Percentiles rank a stretch among this genome's conserved stretches.
These are phyloP conservation scores for Aquanectria penicillioides DNA, from an alignment of 2,329 filamentous ascomycete genomes.

Conservation along the genomic window DNA sequence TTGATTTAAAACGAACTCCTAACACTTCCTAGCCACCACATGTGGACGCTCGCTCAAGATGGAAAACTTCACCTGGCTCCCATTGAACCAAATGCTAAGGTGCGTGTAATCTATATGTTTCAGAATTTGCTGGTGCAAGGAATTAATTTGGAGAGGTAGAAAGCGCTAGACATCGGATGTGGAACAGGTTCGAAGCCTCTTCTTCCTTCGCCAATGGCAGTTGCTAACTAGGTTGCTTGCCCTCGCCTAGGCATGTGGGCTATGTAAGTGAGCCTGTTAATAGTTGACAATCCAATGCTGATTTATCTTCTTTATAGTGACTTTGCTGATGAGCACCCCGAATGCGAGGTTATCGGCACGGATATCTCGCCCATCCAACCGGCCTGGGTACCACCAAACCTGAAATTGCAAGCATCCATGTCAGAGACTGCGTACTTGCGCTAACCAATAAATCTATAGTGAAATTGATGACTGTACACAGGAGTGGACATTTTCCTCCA, in stretches of 20 bases:
- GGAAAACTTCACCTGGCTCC: constrained; percentile 18
- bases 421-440: too few relatives aligned
- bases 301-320: constrained; percentile 54
- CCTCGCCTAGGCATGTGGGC: constrained; percentile 21
- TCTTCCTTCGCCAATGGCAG: not conserved
- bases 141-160: constrained; percentile 4
- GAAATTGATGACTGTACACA: constrained; percentile 70
- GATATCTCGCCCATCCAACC: constrained; percentile 69
- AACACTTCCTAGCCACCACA: constrained; percentile 19
- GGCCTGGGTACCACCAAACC: constrained; percentile 50
- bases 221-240: not conserved
- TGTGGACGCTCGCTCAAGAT: constrained; percentile 64
- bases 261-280: constrained; percentile 8
- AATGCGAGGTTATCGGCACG: constrained; percentile 59
- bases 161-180: constrained; percentile 22
- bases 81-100: constrained; percentile 8
- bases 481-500: constrained; percentile 57
- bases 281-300: not conserved
- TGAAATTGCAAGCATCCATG: constrained; percentile 20
- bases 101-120: not conserved
- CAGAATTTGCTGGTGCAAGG: not conserved
- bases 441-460: constrained; percentile 16
- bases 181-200: constrained; percentile 17
- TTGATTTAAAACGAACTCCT: not conserved
- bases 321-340: constrained; percentile 54